Percentiles rank a stretch among this genome's conserved stretches.
These are phyloP conservation scores for Cutaneotrichosporon sp. DNA, from an alignment of 1,284 basidiomycete species.

Conservation along the genomic window DNA sequence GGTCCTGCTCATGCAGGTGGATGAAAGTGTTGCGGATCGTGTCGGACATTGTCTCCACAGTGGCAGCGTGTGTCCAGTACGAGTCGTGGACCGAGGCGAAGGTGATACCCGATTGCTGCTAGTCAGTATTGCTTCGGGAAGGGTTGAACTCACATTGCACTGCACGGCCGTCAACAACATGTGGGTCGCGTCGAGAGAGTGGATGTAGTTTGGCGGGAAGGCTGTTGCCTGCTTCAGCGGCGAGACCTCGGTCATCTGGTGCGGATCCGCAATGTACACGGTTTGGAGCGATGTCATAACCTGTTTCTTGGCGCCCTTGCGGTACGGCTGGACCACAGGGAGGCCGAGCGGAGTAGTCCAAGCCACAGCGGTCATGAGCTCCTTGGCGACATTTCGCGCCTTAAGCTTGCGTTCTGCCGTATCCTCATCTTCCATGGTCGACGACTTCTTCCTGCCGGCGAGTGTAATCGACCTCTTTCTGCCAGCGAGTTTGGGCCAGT, in stretches of 20 bases:
- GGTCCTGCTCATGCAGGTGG: constrained; percentile 79
- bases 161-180: constrained; percentile 97
- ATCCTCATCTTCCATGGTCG: too few relatives aligned
- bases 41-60: constrained; percentile 82
- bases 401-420: too few relatives aligned
- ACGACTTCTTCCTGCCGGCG: too few relatives aligned
- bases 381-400: constrained; percentile 57
- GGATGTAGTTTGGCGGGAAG: constrained; percentile 98
- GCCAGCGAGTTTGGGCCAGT: not conserved
- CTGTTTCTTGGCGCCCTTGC: constrained; percentile 72
- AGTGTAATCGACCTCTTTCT: not conserved
- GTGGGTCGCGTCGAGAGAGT: constrained; percentile 95
- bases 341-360: constrained; percentile 95
- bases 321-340: constrained; percentile 94
- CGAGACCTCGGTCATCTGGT: constrained; percentile 73
- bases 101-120: constrained; percentile 63
- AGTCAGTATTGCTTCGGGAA: too few relatives aligned
- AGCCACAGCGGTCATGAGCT: constrained; percentile 92
- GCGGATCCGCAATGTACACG: constrained; percentile 90
- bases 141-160: too few relatives aligned
- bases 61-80: constrained; percentile 94
- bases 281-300: constrained; percentile 80
- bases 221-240: constrained; percentile 85
- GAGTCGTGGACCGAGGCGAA: constrained; percentile 98
- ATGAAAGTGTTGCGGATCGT: constrained; percentile 93